Evolutionary conservation across 2,329 filamentous ascomycete genomes (phyloP).

Genomic region (Tolypocladium pustulatum): DNA sequence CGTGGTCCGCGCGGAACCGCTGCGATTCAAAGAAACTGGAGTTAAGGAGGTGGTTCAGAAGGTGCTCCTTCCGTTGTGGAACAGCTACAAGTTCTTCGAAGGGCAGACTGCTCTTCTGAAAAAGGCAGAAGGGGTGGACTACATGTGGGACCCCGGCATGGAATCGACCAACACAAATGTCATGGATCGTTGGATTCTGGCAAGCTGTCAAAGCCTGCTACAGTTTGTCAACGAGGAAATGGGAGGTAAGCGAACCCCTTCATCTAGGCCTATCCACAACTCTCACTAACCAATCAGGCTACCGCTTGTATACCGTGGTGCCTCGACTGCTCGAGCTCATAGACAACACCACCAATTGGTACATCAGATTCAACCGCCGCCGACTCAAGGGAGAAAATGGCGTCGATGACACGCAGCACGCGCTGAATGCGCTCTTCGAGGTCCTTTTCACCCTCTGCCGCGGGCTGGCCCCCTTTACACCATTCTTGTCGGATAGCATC

Average conservation of each 20-base stretch:
- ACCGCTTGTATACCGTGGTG: slow-evolving; percentile 83
- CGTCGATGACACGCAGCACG: slow-evolving; percentile 75
- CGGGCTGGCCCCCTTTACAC: slow-evolving; percentile 86
- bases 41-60: slow-evolving; percentile 94
- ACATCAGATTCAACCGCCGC: slow-evolving; percentile 89
- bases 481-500: slow-evolving; percentile 91
- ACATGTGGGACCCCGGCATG: slow-evolving; percentile 64
- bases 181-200: slow-evolving; percentile 93
- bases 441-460: slow-evolving; percentile 82
- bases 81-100: slow-evolving; percentile 94
- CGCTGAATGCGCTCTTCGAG: slow-evolving; percentile 88
- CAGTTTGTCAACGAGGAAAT: slow-evolving; percentile 92
- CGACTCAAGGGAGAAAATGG: slow-evolving; percentile 85
- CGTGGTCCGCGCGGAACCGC: slow-evolving; percentile 80
- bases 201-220: slow-evolving; percentile 81
- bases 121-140: slow-evolving; percentile 72
- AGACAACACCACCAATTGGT: slow-evolving; percentile 97
- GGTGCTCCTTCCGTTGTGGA: slow-evolving; percentile 86
- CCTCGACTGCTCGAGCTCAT: slow-evolving; percentile 74
- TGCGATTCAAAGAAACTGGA: slow-evolving; percentile 83
- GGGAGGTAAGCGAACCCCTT: slow-evolving; percentile 43
- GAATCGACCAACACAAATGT: slow-evolving; percentile 76
- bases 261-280: neutral
- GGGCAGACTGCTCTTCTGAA: slow-evolving; percentile 78
- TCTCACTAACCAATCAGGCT: slow-evolving; percentile 29